Evolutionary conservation across 257 asterid species (phyloP).

Genomic region (Craterostigma plantagineum): DNA sequence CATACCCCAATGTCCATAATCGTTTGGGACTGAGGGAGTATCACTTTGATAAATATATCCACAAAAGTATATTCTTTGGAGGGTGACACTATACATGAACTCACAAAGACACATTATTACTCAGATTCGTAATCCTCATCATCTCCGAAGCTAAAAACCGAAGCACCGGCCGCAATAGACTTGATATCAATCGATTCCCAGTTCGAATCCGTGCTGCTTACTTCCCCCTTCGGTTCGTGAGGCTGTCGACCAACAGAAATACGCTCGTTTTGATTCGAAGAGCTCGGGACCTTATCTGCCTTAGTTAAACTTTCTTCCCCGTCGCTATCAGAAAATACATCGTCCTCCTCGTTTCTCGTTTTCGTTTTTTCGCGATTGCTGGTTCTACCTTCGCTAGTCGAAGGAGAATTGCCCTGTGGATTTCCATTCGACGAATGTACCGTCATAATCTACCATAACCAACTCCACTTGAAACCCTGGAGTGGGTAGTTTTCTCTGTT

Average conservation of each 20-base stretch:
- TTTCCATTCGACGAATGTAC: slow-evolving; percentile 24
- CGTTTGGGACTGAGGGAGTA: no score
- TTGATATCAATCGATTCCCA: slow-evolving; percentile 58
- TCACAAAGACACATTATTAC: slow-evolving; percentile 10
- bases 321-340: slow-evolving; percentile 83
- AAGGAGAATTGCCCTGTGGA: slow-evolving; percentile 19
- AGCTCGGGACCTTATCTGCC: slow-evolving; percentile 15
- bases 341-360: slow-evolving; percentile 39
- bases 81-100: no score
- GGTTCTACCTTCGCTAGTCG: slow-evolving; percentile 24
- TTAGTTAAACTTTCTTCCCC: slow-evolving; percentile 39
- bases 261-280: slow-evolving; percentile 28
- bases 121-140: slow-evolving; percentile 85
- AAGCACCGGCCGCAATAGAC: slow-evolving; percentile 98
- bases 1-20: no score
- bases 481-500: slow-evolving; percentile 93
- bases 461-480: slow-evolving; percentile 89
- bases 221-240: slow-evolving; percentile 22
- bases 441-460: slow-evolving; percentile 72
- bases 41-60: no score
- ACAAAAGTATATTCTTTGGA: no score
- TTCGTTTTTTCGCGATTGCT: slow-evolving; percentile 18
- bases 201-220: slow-evolving; percentile 23
- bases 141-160: slow-evolving; percentile 87
- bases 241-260: slow-evolving; percentile 29